phyloP scores from a whole-genome alignment of 345 rosid genomes.

The Aethionema arabicum region DNA sequence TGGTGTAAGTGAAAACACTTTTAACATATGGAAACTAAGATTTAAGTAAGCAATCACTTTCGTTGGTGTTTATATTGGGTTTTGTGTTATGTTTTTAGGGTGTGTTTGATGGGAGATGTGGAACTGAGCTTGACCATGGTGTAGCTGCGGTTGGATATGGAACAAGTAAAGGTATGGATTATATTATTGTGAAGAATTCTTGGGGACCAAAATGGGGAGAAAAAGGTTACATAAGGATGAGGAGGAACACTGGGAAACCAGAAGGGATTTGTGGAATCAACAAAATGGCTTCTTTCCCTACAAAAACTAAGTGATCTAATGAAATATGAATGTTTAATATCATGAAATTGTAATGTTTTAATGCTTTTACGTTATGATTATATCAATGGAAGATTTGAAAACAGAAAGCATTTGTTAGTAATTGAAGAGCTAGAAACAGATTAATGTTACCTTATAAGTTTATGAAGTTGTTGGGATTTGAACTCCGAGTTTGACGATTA shows the following conservation, averaged over 20 bases:
- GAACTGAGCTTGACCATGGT: slow-evolving; percentile 64
- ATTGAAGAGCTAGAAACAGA: no score
- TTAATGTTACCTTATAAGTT: no score
- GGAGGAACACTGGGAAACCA: slow-evolving; percentile 72
- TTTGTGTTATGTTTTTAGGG: slow-evolving; percentile 51
- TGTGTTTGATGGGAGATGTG: slow-evolving; percentile 67
- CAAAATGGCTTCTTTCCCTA: slow-evolving; percentile 86
- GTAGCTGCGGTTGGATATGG: slow-evolving; percentile 89
- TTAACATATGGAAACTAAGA: no score
- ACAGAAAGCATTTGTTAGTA: no score
- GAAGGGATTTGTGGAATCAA: slow-evolving; percentile 80
- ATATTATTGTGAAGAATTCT: slow-evolving; percentile 77
- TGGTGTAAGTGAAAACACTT: slow-evolving; percentile 76
- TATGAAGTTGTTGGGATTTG: slow-evolving; percentile 14
- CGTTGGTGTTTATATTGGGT: slow-evolving; percentile 3
- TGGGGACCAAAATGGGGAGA: slow-evolving; percentile 91
- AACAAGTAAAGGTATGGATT: slow-evolving; percentile 57
- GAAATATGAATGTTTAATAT: slow-evolving; percentile 12
- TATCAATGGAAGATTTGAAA: slow-evolving; percentile 10
- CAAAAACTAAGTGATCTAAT: slow-evolving; percentile 41
- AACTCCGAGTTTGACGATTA: slow-evolving; percentile 45
- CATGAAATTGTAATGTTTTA: not conserved
- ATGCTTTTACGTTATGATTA: not conserved
- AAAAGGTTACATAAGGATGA: slow-evolving; percentile 73
- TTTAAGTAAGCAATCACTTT: not conserved